phyloP scores from a whole-genome alignment of 495 filamentous ascomycete genomes.

The Tirmania nivea region DNA sequence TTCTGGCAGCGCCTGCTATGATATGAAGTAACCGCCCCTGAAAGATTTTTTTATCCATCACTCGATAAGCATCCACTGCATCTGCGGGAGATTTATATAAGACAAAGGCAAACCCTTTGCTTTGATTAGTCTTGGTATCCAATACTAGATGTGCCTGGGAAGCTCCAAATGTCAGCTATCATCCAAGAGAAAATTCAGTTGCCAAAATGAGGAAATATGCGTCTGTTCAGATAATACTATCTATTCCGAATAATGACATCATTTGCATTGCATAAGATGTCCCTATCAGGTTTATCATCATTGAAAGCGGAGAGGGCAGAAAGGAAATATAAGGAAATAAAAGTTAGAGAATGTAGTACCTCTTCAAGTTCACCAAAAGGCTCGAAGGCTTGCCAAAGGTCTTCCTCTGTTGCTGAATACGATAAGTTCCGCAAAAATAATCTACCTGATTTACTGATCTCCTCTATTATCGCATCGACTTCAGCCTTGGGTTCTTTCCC shows the following conservation, averaged over 20 bases:
- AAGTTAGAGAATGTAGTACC: conserved; percentile 30
- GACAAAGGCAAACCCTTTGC: conserved; percentile 79
- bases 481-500: conserved; percentile 16
- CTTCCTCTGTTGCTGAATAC: conserved; percentile 57
- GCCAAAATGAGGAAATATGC: conserved; percentile 18
- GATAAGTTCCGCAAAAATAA: conserved; percentile 78
- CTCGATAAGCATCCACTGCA: conserved; percentile 54
- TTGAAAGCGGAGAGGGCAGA: conserved; percentile 22
- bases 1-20: conserved; percentile 57
- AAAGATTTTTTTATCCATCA: conserved; percentile 59
- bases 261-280: conserved; percentile 94
- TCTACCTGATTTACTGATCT: conserved; percentile 38
- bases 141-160: conserved; percentile 59
- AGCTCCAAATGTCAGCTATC: conserved; percentile 17
- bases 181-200: conserved; percentile 4
- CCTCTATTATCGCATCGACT: conserved; percentile 23
- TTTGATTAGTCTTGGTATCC: conserved; percentile 37
- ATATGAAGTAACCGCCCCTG: conserved; percentile 84
- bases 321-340: conserved; percentile 6
- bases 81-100: conserved; percentile 46
- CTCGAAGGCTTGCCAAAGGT: conserved; percentile 48
- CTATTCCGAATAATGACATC: conserved; percentile 36
- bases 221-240: conserved; percentile 21
- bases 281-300: conserved; percentile 99
- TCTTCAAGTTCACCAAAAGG: conserved; percentile 58